Percentiles rank a stretch among this genome's conserved stretches.
These are phyloP conservation scores for Gyromitra esculenta DNA, from an alignment of 2,329 filamentous ascomycete genomes.

Conservation along the genomic window DNA sequence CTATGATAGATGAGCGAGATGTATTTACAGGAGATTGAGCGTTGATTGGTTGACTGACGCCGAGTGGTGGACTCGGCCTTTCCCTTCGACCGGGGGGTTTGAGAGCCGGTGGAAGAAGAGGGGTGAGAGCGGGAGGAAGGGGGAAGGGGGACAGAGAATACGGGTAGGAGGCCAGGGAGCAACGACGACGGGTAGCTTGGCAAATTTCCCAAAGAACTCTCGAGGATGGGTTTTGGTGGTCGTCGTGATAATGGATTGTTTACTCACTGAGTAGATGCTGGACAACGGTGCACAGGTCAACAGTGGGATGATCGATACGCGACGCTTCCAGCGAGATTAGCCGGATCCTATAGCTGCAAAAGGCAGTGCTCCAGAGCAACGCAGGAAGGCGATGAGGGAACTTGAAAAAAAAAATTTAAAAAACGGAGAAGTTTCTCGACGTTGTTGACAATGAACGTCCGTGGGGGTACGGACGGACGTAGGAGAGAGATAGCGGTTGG, in stretches of 20 bases:
- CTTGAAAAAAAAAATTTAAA: constrained; percentile 15
- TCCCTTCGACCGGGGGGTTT: constrained; percentile 47
- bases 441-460: constrained; percentile 44
- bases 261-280: constrained; percentile 47
- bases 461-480: constrained; percentile 49
- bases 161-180: constrained; percentile 19
- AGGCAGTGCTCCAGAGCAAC: constrained; percentile 27
- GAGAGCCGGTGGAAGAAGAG: constrained; percentile 36
- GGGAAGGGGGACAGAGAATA: constrained; percentile 23
- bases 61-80: constrained; percentile 43
- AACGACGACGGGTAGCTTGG: constrained; percentile 48
- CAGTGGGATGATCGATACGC: constrained; percentile 48
- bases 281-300: constrained; percentile 45
- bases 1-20: constrained; percentile 27
- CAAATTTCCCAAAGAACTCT: constrained; percentile 41
- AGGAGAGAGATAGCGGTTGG: constrained; percentile 46
- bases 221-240: constrained; percentile 31
- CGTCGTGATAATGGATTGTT: constrained; percentile 51
- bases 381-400: constrained; percentile 35
- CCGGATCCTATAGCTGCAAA: constrained; percentile 29
- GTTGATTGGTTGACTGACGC: constrained; percentile 32
- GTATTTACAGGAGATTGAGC: constrained; percentile 53
- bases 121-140: constrained; percentile 23
- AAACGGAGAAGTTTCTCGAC: constrained; percentile 30
- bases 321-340: constrained; percentile 46